Conservation (phyloP, 2,329 filamentous ascomycete genomes). For the Fusarium mundagurra region DNA sequence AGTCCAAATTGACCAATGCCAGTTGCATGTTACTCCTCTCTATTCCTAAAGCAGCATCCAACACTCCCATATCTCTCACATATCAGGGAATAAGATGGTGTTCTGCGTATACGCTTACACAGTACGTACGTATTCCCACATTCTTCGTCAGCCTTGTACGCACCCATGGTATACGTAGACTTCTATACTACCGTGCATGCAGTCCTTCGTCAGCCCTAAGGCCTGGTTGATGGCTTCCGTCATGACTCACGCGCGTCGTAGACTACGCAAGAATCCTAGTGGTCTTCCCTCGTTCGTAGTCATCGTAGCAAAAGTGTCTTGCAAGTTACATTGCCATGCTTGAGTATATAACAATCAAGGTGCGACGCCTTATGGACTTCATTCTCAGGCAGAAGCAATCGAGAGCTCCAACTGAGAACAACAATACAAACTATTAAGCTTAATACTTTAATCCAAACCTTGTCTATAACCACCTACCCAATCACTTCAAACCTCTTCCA, state of each 20-base stretch:
- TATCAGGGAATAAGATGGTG: neutral
- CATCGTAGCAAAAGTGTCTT: neutral
- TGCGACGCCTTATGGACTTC: slow-evolving; percentile 1
- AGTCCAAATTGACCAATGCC: neutral
- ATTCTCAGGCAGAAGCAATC: slow-evolving; percentile 19
- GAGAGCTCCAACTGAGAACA: neutral
- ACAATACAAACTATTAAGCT: slow-evolving; percentile 1
- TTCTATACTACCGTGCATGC: neutral
- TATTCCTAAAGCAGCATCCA: neutral
- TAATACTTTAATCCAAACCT: neutral
- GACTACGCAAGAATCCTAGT: slow-evolving; percentile 15
- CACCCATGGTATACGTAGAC: slow-evolving; percentile 10
- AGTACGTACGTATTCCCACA: neutral
- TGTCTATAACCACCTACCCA: neutral
- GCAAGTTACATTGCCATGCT: neutral
- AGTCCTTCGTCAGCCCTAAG: slow-evolving; percentile 10
- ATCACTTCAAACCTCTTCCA: neutral
- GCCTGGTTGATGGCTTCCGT: slow-evolving; percentile 25
- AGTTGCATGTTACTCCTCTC: neutral
- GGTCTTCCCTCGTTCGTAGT: neutral
- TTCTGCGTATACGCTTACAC: slow-evolving; percentile 6
- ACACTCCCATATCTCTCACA: neutral
- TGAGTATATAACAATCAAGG: slow-evolving; percentile 34
- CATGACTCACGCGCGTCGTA: slow-evolving; percentile 39
- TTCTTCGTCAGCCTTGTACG: slow-evolving; percentile 31